phyloP scores from a whole-genome alignment of 768 basidiomycete genomes.

The Royoungia palumana region DNA sequence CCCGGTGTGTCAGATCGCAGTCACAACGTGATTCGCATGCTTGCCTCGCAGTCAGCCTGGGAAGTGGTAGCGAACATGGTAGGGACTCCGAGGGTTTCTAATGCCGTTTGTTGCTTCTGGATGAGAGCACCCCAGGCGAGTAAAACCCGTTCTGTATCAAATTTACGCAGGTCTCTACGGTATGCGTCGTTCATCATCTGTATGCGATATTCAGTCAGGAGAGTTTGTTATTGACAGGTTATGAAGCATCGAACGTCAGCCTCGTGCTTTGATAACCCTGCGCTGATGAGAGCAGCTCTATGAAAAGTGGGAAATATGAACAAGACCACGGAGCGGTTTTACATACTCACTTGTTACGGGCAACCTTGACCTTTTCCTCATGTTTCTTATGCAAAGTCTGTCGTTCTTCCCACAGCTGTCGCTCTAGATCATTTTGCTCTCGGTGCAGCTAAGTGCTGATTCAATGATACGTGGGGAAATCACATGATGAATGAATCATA shows the following conservation, averaged over 20 bases:
- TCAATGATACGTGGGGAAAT: slow-evolving; percentile 7
- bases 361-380: slow-evolving; percentile 67
- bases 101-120: slow-evolving; percentile 61
- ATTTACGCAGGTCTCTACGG: slow-evolving; percentile 60
- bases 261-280: slow-evolving; percentile 65
- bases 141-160: slow-evolving; percentile 67
- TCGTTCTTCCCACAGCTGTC: slow-evolving; percentile 65
- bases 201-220: slow-evolving; percentile 15
- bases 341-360: slow-evolving; percentile 56
- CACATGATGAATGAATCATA: slow-evolving; percentile 27
- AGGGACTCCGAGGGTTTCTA: slow-evolving; percentile 63
- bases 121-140: slow-evolving; percentile 77
- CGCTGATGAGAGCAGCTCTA: slow-evolving; percentile 68
- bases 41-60: slow-evolving; percentile 54
- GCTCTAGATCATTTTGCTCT: slow-evolving; percentile 70
- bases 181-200: slow-evolving; percentile 67
- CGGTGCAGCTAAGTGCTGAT: slow-evolving; percentile 52
- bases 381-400: slow-evolving; percentile 58
- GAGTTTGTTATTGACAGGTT: slow-evolving; percentile 1
- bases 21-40: slow-evolving; percentile 11
- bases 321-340: neutral
- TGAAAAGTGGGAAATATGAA: slow-evolving; percentile 4
- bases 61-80: slow-evolving; percentile 62
- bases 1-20: neutral
- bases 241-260: slow-evolving; percentile 29